phyloP scores from a whole-genome alignment of 1,139 yeast genomes.

The Sugiyamaella xylanicola region DNA sequence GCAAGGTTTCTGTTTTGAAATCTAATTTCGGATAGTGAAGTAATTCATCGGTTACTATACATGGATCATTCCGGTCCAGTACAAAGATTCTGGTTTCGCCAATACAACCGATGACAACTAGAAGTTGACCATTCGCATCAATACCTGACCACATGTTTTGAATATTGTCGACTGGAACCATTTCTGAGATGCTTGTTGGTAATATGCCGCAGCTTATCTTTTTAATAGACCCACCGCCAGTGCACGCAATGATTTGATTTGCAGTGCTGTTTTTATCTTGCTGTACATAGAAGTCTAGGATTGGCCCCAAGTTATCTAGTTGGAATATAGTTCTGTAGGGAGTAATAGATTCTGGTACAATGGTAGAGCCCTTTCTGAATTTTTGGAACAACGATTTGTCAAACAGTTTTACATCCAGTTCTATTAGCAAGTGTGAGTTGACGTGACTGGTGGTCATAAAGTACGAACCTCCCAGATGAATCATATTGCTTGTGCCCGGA shows the following conservation, averaged over 20 bases:
- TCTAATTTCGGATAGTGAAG: not conserved
- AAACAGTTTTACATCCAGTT: not conserved
- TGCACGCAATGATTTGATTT: constrained; percentile 11
- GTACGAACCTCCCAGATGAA: constrained; percentile 14
- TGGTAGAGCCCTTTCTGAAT: not conserved
- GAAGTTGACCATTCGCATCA: not conserved
- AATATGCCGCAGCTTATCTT: constrained; percentile 9
- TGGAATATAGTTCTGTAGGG: constrained; percentile 9
- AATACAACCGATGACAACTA: constrained; percentile 11
- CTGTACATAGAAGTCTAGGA: constrained; percentile 14
- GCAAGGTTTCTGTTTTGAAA: not conserved
- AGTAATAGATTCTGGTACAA: not conserved
- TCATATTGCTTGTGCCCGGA: constrained; percentile 3
- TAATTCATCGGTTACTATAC: not conserved
- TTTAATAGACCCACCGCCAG: constrained; percentile 15
- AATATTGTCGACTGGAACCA: not conserved
- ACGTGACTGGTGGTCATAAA: constrained; percentile 17
- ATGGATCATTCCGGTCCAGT: not conserved
- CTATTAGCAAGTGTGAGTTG: constrained; percentile 9
- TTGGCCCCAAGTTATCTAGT: constrained; percentile 18
- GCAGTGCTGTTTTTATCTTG: constrained; percentile 2
- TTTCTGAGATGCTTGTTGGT: constrained; percentile 9
- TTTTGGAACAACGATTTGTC: not conserved
- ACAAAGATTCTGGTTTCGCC: constrained; percentile 9
- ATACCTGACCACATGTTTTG: constrained; percentile 11